These are phyloP conservation scores for Diplocarpon mali DNA, from an alignment of 2,329 filamentous ascomycete species.

Conservation along the genomic window DNA sequence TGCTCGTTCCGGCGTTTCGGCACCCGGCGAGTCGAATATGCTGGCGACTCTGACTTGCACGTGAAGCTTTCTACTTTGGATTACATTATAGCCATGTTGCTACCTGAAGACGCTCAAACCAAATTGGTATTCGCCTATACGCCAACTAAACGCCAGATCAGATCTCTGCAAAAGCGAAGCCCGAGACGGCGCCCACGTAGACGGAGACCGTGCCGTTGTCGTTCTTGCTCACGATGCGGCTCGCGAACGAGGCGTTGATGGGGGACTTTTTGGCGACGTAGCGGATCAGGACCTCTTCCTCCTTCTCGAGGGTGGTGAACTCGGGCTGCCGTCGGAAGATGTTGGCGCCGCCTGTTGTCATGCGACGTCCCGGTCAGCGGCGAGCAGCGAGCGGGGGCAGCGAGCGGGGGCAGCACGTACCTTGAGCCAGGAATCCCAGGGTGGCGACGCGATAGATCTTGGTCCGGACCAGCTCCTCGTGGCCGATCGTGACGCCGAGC, in stretches of 20 bases:
- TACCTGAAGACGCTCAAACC: no score
- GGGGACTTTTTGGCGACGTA: slow-evolving; percentile 33
- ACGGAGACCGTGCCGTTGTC: slow-evolving; percentile 2
- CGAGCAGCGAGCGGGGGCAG: neutral
- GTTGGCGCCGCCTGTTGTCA: slow-evolving; percentile 49
- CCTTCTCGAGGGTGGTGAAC: slow-evolving; percentile 39
- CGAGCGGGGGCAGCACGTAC: neutral
- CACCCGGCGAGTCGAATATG: no score
- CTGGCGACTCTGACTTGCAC: no score
- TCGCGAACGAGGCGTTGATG: slow-evolving; percentile 8
- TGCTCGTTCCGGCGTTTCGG: no score
- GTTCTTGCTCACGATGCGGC: slow-evolving; percentile 5
- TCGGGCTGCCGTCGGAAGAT: slow-evolving; percentile 35
- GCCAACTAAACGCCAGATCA: no score
- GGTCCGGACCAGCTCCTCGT: slow-evolving; percentile 33
- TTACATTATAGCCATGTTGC: no score
- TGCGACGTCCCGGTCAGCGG: no score
- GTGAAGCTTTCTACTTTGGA: no score
- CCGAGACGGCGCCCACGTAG: no score
- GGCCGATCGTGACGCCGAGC: slow-evolving; percentile 40
- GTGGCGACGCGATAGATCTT: slow-evolving; percentile 47
- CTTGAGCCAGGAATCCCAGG: slow-evolving; percentile 47
- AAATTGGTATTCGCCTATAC: no score
- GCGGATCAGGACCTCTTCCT: slow-evolving; percentile 41
- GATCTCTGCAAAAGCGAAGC: no score